Evolutionary conservation across 23 red algal genomes (phyloP).

Genomic region (Gracilaria gracilis): DNA sequence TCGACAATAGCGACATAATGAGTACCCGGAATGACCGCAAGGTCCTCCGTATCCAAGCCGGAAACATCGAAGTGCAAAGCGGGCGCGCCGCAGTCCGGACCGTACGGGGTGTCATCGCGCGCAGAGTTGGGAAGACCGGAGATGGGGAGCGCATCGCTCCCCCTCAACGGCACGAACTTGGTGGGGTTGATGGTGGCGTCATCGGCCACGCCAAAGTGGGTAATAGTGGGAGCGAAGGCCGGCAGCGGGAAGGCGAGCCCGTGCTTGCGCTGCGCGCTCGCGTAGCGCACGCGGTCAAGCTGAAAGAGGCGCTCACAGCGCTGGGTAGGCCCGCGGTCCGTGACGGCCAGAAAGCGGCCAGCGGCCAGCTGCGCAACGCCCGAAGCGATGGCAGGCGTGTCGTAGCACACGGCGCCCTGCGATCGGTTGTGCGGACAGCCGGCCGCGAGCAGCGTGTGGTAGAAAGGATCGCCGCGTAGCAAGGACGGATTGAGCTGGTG

Average conservation of each 20-base stretch:
- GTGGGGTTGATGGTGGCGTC: constrained; percentile 30
- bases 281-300: constrained; percentile 39
- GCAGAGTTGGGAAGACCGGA: constrained; percentile 65
- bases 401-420: constrained; percentile 58
- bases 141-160: not conserved
- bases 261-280: constrained; percentile 34
- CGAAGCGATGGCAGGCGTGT: constrained; percentile 67
- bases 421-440: constrained; percentile 24
- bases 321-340: constrained; percentile 74
- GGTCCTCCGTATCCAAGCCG: constrained; percentile 77
- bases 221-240: constrained; percentile 66
- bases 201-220: constrained; percentile 18
- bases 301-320: constrained; percentile 36
- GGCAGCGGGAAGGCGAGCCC: constrained; percentile 70
- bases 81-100: constrained; percentile 44
- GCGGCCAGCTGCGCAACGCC: constrained; percentile 46
- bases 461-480: not conserved
- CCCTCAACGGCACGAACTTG: constrained; percentile 44
- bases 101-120: constrained; percentile 69
- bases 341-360: constrained; percentile 25
- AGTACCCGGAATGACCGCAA: constrained; percentile 49
- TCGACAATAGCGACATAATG: constrained; percentile 68
- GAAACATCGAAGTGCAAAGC: constrained; percentile 39
- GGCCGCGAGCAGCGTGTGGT: not conserved
- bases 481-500: constrained; percentile 17